A percentile compares a stretch with the other conserved stretches of the same genome.
phyloP scores from a whole-genome alignment of 2,329 filamentous ascomycete genomes.

The Neurospora crassa region DNA sequence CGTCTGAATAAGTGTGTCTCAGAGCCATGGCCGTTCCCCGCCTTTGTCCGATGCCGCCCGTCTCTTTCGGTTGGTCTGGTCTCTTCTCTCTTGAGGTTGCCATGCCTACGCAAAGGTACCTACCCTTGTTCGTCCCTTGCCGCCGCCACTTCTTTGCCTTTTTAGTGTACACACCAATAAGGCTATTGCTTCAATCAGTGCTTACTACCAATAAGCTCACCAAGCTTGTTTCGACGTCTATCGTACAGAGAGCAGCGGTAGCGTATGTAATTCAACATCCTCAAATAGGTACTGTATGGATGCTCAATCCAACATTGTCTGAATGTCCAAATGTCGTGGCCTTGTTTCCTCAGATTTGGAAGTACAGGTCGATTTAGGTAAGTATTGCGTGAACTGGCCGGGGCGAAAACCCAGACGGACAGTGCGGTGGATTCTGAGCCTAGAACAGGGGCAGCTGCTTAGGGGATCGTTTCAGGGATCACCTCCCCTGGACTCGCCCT shows the following conservation, averaged over 20 bases:
- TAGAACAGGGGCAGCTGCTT: background rate
- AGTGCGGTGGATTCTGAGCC: background rate
- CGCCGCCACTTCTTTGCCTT: background rate
- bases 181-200: background rate
- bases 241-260: background rate
- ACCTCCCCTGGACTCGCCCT: background rate
- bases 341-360: background rate
- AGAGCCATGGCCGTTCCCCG: no score
- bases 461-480: background rate
- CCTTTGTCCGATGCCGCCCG: background rate
- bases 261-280: background rate
- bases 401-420: background rate
- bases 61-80: background rate
- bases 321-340: background rate
- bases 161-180: background rate
- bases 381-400: background rate
- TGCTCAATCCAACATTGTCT: background rate
- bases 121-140: background rate
- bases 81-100: background rate
- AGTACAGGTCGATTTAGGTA: no score
- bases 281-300: background rate
- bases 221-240: background rate
- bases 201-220: background rate
- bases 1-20: background rate
- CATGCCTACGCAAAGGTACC: no score